phyloP scores from a whole-genome alignment of 805 yeast species.

The Cyberlindnera euphorbiiphila region DNA sequence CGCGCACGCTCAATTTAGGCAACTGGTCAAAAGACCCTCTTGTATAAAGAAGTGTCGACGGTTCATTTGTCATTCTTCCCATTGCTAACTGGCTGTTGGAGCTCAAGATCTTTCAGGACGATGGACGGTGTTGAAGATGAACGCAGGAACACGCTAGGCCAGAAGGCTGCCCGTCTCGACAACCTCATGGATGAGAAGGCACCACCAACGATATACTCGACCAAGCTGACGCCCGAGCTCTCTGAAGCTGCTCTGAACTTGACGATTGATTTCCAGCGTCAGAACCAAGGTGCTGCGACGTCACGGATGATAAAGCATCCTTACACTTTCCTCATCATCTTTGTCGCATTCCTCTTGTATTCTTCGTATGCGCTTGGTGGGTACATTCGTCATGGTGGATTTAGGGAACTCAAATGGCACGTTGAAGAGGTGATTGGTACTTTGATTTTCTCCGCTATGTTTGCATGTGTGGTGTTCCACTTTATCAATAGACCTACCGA shows the following conservation, averaged over 20 bases:
- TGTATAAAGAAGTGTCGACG: too few relatives aligned
- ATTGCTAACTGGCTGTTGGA: too few relatives aligned
- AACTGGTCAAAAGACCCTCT: constrained; percentile 9
- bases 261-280: constrained; percentile 51
- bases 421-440: constrained; percentile 26
- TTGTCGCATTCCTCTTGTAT: constrained; percentile 2
- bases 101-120: too few relatives aligned
- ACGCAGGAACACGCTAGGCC: constrained; percentile 25
- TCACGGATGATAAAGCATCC: constrained; percentile 43
- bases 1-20: constrained; percentile 4
- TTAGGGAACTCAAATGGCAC: constrained; percentile 15
- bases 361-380: constrained; percentile 18
- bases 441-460: constrained; percentile 37
- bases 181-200: constrained; percentile 51
- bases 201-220: constrained; percentile 48
- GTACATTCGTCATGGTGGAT: constrained; percentile 16
- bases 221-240: constrained; percentile 50
- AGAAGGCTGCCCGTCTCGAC: constrained; percentile 48
- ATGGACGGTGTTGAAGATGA: constrained; percentile 1
- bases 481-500: constrained; percentile 41
- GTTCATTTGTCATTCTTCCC: too few relatives aligned
- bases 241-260: constrained; percentile 59
- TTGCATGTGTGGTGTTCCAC: constrained; percentile 38
- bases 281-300: constrained; percentile 27
- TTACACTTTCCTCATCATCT: constrained; percentile 30